Evolutionary conservation across 768 basidiomycete genomes (phyloP).

Genomic region (Rickenella mellea): DNA sequence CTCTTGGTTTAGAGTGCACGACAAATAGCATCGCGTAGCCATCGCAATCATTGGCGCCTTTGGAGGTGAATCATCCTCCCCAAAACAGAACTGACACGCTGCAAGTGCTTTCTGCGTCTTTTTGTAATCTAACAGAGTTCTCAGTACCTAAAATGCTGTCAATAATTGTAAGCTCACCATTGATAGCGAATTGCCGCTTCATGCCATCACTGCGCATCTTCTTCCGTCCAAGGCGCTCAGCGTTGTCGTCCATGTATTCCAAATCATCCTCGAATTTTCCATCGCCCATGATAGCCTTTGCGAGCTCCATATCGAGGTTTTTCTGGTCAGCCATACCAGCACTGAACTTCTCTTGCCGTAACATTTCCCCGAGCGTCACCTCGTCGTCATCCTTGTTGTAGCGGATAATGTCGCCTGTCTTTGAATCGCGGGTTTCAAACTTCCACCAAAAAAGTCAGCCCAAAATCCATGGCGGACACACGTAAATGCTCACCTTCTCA

Average conservation of each 20-base stretch:
- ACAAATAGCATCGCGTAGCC: conserved; percentile 86
- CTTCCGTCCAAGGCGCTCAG: conserved; percentile 81
- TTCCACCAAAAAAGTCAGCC: conserved; percentile 16
- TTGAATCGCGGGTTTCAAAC: conserved; percentile 85
- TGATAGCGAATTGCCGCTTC: conserved; percentile 94
- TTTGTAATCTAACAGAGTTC: conserved; percentile 65
- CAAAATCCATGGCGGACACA: conserved; percentile 1
- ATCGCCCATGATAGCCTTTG: conserved; percentile 79
- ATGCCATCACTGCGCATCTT: conserved; percentile 96
- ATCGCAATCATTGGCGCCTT: conserved; percentile 83
- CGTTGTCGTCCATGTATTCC: conserved; percentile 96
- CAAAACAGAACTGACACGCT: conserved; percentile 80
- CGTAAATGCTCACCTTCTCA: conserved; percentile 38
- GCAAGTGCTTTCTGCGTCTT: conserved; percentile 86
- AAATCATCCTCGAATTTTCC: conserved; percentile 83
- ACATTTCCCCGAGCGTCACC: conserved; percentile 79
- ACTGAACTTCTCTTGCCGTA: conserved; percentile 86
- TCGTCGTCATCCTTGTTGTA: conserved; percentile 88
- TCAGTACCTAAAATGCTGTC: conserved; percentile 1
- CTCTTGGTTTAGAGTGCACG: conserved; percentile 80
- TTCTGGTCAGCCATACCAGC: conserved; percentile 89
- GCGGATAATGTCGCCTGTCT: conserved; percentile 83
- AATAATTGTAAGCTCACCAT: conserved; percentile 43
- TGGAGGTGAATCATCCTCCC: conserved; percentile 86
- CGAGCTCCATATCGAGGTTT: conserved; percentile 83